These are phyloP conservation scores for Amaranthus tricolor DNA, from an alignment of 179 eudicot species.

Conservation along the genomic window DNA sequence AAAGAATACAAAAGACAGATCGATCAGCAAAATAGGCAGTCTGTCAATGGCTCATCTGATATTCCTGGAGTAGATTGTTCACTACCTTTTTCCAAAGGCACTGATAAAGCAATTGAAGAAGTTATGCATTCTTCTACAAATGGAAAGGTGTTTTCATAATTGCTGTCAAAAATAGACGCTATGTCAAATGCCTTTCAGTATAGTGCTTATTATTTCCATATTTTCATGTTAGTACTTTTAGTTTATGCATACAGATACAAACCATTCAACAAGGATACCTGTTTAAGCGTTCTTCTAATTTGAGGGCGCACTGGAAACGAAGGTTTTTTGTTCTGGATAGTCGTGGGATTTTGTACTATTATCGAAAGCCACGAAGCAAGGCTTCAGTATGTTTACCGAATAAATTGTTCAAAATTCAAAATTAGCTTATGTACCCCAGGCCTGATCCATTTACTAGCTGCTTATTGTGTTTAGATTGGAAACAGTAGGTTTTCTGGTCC, in stretches of 20 bases:
- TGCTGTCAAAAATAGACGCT: neutral
- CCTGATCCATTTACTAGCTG: conserved; percentile 1
- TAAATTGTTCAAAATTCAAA: neutral
- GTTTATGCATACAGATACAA: conserved; percentile 52
- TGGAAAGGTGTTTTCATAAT: conserved; percentile 50
- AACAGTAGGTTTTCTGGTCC: conserved; percentile 38
- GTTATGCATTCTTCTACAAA: conserved; percentile 69
- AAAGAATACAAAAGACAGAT: conserved; percentile 65
- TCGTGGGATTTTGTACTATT: conserved; percentile 82
- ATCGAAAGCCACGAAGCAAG: conserved; percentile 78
- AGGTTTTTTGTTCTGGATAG: conserved; percentile 87
- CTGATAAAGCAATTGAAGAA: conserved; percentile 62
- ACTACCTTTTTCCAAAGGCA: conserved; percentile 48
- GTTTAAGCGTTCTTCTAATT: conserved; percentile 77
- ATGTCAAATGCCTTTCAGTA: neutral
- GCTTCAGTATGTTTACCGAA: conserved; percentile 49
- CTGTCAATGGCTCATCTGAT: conserved; percentile 40
- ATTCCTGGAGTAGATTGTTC: conserved; percentile 38
- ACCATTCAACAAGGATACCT: conserved; percentile 89
- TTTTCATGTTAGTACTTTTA: conserved; percentile 1
- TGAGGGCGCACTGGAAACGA: conserved; percentile 90
- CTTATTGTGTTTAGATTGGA: conserved; percentile 41
- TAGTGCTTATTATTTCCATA: conserved; percentile 1
- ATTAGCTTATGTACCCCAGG: neutral
- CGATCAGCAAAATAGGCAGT: conserved; percentile 56